Evolutionary conservation across 2,329 filamentous ascomycete genomes (phyloP).

Genomic region (Colletotrichum noveboracense): DNA sequence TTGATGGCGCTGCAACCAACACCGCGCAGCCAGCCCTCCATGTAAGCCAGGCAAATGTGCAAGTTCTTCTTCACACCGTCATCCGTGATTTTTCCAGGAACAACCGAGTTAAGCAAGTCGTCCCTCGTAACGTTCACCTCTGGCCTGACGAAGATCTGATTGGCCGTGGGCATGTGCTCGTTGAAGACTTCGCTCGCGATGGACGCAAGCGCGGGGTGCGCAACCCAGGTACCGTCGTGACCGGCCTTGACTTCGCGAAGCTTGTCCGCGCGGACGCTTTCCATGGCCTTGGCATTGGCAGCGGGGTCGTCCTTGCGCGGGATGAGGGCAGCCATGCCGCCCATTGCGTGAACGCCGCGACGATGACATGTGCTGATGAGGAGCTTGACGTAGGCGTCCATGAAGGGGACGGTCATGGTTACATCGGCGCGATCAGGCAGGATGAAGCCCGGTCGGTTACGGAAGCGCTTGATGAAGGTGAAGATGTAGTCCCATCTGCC

Average conservation of each 20-base stretch:
- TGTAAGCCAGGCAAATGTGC: conserved; percentile 87
- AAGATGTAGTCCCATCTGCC: conserved; percentile 97
- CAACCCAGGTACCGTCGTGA: conserved; percentile 90
- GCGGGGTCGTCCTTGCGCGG: conserved; percentile 87
- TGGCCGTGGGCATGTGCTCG: conserved; percentile 90
- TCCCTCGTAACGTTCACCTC: conserved; percentile 80
- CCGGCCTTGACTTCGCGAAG: conserved; percentile 86
- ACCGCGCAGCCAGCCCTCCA: conserved; percentile 90
- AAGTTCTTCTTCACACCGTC: conserved; percentile 90
- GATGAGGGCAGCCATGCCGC: conserved; percentile 92
- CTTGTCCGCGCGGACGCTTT: conserved; percentile 84
- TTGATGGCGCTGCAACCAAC: conserved; percentile 93
- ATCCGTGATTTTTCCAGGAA: conserved; percentile 83
- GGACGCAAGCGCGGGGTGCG: conserved; percentile 81
- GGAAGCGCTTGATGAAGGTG: conserved; percentile 94
- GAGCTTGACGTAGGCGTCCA: conserved; percentile 85
- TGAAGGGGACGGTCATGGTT: conserved; percentile 93
- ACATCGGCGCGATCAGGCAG: conserved; percentile 84
- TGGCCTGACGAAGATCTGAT: conserved; percentile 83
- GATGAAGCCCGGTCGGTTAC: conserved; percentile 83
- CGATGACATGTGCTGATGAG: conserved; percentile 92
- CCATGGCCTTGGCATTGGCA: conserved; percentile 88
- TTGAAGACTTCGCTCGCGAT: conserved; percentile 90
- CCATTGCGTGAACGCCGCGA: conserved; percentile 89
- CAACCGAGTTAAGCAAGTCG: conserved; percentile 90